Percentiles rank a stretch among this genome's conserved stretches.
These are phyloP conservation scores for Salmacisia buchloeana DNA, from an alignment of 1,284 basidiomycete genomes.

Conservation along the genomic window DNA sequence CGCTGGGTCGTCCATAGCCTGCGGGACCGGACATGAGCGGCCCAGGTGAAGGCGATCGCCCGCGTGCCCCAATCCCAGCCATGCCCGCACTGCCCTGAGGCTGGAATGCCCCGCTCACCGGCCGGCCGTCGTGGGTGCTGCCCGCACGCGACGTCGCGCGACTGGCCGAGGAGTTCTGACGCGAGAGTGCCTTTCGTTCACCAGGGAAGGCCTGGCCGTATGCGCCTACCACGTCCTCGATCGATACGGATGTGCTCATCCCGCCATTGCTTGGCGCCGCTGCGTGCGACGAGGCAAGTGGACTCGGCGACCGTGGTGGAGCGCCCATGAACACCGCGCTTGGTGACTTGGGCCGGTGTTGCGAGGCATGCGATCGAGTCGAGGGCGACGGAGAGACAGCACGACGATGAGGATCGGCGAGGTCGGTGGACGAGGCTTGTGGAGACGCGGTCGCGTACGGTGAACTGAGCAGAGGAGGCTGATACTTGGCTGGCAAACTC, in stretches of 20 bases:
- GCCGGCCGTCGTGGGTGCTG: neutral
- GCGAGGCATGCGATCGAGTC: conserved; percentile 22
- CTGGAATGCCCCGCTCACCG: neutral
- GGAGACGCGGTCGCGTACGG: neutral
- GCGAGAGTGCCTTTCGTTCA: conserved; percentile 57
- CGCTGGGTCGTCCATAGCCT: neutral
- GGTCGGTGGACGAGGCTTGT: conserved; percentile 18
- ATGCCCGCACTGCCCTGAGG: conserved; percentile 14
- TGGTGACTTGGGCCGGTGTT: conserved; percentile 65
- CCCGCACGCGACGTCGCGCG: conserved; percentile 12
- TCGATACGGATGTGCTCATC: conserved; percentile 50
- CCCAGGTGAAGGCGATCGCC: conserved; percentile 13
- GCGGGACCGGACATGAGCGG: neutral
- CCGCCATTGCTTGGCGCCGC: neutral
- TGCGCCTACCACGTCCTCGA: conserved; percentile 67
- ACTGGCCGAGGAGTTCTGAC: conserved; percentile 38
- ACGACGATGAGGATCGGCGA: conserved; percentile 25
- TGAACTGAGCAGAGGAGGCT: neutral
- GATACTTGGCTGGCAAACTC: conserved; percentile 2
- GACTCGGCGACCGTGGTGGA: conserved; percentile 56
- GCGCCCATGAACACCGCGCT: conserved; percentile 68
- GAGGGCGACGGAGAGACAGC: conserved; percentile 27
- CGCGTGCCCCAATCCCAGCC: conserved; percentile 41
- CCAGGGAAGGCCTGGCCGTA: conserved; percentile 84
- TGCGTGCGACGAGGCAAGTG: too few species aligned